A percentile compares a stretch with the other conserved stretches of the same genome.
Evolutionary conservation across 345 rosid species (phyloP).

Genomic region (Dimocarpus longan): DNA sequence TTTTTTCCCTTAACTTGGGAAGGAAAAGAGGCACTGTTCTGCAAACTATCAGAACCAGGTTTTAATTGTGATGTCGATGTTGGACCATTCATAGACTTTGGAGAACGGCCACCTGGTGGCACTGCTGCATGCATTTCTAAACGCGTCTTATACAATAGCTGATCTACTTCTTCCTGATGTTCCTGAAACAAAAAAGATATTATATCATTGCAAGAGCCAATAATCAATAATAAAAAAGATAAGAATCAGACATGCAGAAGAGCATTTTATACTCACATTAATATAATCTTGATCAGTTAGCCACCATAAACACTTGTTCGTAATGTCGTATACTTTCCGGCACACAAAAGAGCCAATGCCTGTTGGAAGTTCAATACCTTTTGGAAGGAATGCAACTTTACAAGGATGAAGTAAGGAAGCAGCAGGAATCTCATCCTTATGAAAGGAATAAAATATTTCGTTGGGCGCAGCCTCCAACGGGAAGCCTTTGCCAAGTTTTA

Average conservation of each 20-base stretch:
- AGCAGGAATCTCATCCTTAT: slow-evolving; percentile 86
- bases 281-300: slow-evolving; percentile 83
- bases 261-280: slow-evolving; percentile 54
- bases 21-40: slow-evolving; percentile 50
- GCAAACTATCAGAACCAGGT: slow-evolving; percentile 64
- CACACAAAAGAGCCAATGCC: slow-evolving; percentile 82
- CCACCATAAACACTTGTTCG: slow-evolving; percentile 79
- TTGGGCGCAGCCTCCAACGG: slow-evolving; percentile 82
- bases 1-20: slow-evolving; percentile 89
- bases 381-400: slow-evolving; percentile 88
- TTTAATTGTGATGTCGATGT: slow-evolving; percentile 73
- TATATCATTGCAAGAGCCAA: slow-evolving; percentile 2
- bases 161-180: slow-evolving; percentile 76
- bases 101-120: slow-evolving; percentile 83
- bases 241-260: background rate
- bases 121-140: slow-evolving; percentile 73
- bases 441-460: slow-evolving; percentile 91
- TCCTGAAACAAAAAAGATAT: slow-evolving; percentile 36
- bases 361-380: slow-evolving; percentile 73
- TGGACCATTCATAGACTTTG: slow-evolving; percentile 74
- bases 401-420: slow-evolving; percentile 87
- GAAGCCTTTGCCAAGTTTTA: slow-evolving; percentile 84
- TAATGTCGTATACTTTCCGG: slow-evolving; percentile 76
- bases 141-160: slow-evolving; percentile 61
- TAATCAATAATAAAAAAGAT: background rate